These are phyloP conservation scores for Blastobotrys proliferans DNA, from an alignment of 1,139 yeast species.

Conservation along the genomic window DNA sequence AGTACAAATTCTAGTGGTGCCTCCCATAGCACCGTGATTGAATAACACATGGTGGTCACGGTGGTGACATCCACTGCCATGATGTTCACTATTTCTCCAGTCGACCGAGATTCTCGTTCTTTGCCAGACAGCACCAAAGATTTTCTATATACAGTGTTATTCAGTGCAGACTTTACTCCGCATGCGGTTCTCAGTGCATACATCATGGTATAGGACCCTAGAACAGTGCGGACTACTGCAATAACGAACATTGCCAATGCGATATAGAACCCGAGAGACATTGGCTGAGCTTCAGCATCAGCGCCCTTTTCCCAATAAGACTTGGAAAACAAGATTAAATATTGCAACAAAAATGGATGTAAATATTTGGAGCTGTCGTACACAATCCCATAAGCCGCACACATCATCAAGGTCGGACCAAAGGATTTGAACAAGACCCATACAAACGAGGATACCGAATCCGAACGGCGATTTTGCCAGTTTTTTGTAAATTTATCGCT, in stretches of 20 bases:
- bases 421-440: conserved; percentile 59
- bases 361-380: conserved; percentile 66
- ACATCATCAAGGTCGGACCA: conserved; percentile 58
- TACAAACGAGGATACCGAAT: conserved; percentile 54
- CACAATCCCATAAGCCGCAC: conserved; percentile 62
- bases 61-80: conserved; percentile 63
- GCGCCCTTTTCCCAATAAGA: conserved; percentile 47
- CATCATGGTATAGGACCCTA: conserved; percentile 62
- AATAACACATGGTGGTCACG: conserved; percentile 50
- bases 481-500: conserved; percentile 42
- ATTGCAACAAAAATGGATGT: conserved; percentile 77
- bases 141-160: conserved; percentile 72
- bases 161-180: conserved; percentile 54
- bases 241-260: conserved; percentile 75
- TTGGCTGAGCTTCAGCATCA: conserved; percentile 38
- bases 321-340: conserved; percentile 73
- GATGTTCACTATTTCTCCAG: conserved; percentile 92
- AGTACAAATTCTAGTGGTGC: conserved; percentile 56
- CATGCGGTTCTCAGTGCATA: conserved; percentile 39
- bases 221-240: conserved; percentile 74
- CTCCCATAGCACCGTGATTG: conserved; percentile 51
- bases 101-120: conserved; percentile 66
- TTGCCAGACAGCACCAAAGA: conserved; percentile 75
- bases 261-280: conserved; percentile 74
- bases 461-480: conserved; percentile 50